Base-by-base conservation (phyloP, 2,329 filamentous ascomycete species). In the Diaporthe humulicola region DNA sequence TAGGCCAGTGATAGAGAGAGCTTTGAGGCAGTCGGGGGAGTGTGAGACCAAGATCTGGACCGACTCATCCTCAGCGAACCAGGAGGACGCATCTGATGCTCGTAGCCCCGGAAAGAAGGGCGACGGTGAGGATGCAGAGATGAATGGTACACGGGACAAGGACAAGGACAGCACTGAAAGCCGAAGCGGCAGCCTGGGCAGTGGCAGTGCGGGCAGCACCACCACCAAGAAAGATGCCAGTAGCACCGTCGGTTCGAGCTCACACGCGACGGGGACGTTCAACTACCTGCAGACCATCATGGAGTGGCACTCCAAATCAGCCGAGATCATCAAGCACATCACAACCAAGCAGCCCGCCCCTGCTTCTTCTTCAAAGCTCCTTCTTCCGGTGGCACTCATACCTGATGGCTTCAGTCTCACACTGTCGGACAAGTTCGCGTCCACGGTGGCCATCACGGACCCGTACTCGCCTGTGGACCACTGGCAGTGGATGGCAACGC, bases 401-500 rank as follows among this genome's bases (percentile, higher is more conserved):
- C 92, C 93, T 0, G 90, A 84, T n/a, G 91, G 94, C 30, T 98
- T 95, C 83, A 95, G 95, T 76, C 90, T 98, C 54, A 93, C 93
- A 17, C 90, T 93, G 0, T 93, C 94, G 1, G 94, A 98, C 81
- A 87, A 88, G 64, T 96, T 93, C 81, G 94, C 95, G 1, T 91
- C 90, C 72, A 87, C 88, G 19, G 91, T 96, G 57, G 93, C 94
- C 1, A 95, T 97, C 78, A 86, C 88, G 25, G 95, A 98, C 81
- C 88, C 89, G 9, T 98, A 97, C 82, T 90, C 91, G 22, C 92
- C 94, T 0, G 89, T 94, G n/a, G 95, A 98, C 79, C 96, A 98
- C 85, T 98, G 96, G 95, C 94, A 97, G 83, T 98, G 96, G 96
- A 95, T 97, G 87, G 96, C 96, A 48, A 96, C 94, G 57, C 89